phyloP scores from a whole-genome alignment of 108 stramenopile species.

The Cylindrotheca closterium region DNA sequence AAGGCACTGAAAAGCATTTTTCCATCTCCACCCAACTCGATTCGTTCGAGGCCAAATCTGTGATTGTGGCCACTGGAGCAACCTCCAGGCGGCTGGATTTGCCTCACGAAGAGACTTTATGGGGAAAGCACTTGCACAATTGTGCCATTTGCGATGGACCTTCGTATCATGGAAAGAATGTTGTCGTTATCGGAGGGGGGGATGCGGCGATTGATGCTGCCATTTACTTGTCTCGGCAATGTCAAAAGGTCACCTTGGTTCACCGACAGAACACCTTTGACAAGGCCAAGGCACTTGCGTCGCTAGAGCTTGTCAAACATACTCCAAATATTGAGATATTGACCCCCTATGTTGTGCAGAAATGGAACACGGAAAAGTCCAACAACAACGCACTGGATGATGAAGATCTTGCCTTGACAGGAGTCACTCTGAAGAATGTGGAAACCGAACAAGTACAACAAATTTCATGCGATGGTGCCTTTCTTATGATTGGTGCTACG shows the following conservation, averaged over 20 bases:
- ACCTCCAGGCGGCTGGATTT: conserved; percentile 75
- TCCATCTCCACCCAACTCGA: conserved; percentile 6
- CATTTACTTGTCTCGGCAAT: conserved; percentile 74
- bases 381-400: background rate
- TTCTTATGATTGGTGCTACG: conserved; percentile 90
- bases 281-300: conserved; percentile 68
- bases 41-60: conserved; percentile 11
- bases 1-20: background rate
- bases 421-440: conserved; percentile 7
- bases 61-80: conserved; percentile 87
- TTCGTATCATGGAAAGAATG: conserved; percentile 65
- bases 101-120: conserved; percentile 65
- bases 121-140: conserved; percentile 78
- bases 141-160: conserved; percentile 93
- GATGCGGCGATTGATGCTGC: conserved; percentile 92
- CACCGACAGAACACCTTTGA: conserved; percentile 79
- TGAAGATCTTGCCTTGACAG: conserved; percentile 12
- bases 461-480: conserved; percentile 58
- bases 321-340: conserved; percentile 41
- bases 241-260: conserved; percentile 73
- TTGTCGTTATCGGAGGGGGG: conserved; percentile 94
- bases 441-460: conserved; percentile 6
- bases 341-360: conserved; percentile 30
- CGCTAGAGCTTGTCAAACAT: conserved; percentile 44
- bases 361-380: conserved; percentile 18